A percentile compares a stretch with the other conserved stretches of the same genome.
Conservation (phyloP, 805 yeast species). For the Priceomyces haplophilus region DNA sequence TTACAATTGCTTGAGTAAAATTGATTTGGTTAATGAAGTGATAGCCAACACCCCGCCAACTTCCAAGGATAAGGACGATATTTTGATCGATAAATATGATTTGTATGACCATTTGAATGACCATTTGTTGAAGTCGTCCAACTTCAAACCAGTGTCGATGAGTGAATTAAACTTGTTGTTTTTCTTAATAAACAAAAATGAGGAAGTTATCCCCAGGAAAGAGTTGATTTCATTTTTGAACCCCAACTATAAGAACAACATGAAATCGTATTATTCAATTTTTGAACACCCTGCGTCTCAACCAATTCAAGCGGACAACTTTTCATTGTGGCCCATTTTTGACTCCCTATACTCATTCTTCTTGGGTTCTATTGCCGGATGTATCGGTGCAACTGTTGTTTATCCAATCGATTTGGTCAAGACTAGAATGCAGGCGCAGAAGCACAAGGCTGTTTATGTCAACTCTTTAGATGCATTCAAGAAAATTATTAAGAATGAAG, state of each 20-base stretch:
- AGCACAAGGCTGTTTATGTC: slow-evolving; percentile 63
- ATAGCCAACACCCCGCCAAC: slow-evolving; percentile 47
- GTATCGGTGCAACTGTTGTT: slow-evolving; percentile 96
- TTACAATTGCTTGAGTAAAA: slow-evolving; percentile 38
- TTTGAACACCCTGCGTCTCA: slow-evolving; percentile 43
- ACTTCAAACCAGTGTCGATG: slow-evolving; percentile 41
- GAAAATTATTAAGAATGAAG: slow-evolving; percentile 75
- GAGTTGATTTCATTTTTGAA: slow-evolving; percentile 51
- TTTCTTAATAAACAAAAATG: slow-evolving; percentile 36
- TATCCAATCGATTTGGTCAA: slow-evolving; percentile 95
- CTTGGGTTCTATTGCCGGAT: slow-evolving; percentile 93
- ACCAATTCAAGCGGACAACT: slow-evolving; percentile 38
- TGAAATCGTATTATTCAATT: slow-evolving; percentile 31
- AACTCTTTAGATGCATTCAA: slow-evolving; percentile 84
- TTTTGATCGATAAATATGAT: slow-evolving; percentile 38
- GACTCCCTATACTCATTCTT: slow-evolving; percentile 85
- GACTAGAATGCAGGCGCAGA: slow-evolving; percentile 96
- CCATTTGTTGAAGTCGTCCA: slow-evolving; percentile 40
- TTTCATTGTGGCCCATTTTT: slow-evolving; percentile 45
- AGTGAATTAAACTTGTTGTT: slow-evolving; percentile 41
- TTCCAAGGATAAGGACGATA: slow-evolving; percentile 37
- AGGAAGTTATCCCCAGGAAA: slow-evolving; percentile 39
- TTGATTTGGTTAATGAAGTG: slow-evolving; percentile 44
- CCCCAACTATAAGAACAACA: slow-evolving; percentile 46
- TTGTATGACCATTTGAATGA: slow-evolving; percentile 42